Base-by-base conservation (phyloP, 1,139 yeast genomes). In the Wickerhamomyces sp. region DNA sequence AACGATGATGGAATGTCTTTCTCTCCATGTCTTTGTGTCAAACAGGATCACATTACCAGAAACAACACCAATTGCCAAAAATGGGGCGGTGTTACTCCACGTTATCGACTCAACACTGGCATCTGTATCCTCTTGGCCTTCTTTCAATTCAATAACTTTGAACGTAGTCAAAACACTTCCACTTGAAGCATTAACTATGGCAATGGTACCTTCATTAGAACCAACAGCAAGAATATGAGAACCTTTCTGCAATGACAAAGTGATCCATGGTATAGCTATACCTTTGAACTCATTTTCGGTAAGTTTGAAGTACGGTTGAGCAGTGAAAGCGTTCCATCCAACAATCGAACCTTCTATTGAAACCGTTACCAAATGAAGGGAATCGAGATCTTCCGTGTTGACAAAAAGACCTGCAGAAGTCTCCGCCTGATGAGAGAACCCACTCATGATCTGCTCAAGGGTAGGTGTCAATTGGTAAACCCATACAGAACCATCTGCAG, bases 401-500 rank as follows among this genome's bases (percentile, higher is more conserved):
- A 83, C 72, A 57, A 89, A 91, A 14, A 67, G 70, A 35, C 96
- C 96, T 39, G 71, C 75, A 31, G 87, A 79, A 55, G 91, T 81
- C 46, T 87, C 93, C 46, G 73, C 64, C 42, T 84, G 78, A 62
- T 86, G 96, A 23, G 80, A 75, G 55, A 77, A 82, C 19, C 94
- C 91, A 30, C 88, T 77, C 75, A 88, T 80, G 30, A 87, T 62
- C 56, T 81, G 86, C 29, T 72, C 81, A 39, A 79, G 58, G n/a
- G 71, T 60, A 36, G 72, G 72, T 32, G 70, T 59, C 31, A 88
- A 71, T 51, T 82, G 84, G 57, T 87, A 91, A 22, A 84, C 88
- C 95, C 96, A 91, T 12, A 89, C 95, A 0, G 95, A 81, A 2
- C 98, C 97, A 58, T 89, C 96, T 10, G 69, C 68, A 26, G 89